Base-by-base conservation (phyloP, 2,329 filamentous ascomycete genomes). In the Phialophora expanda region DNA sequence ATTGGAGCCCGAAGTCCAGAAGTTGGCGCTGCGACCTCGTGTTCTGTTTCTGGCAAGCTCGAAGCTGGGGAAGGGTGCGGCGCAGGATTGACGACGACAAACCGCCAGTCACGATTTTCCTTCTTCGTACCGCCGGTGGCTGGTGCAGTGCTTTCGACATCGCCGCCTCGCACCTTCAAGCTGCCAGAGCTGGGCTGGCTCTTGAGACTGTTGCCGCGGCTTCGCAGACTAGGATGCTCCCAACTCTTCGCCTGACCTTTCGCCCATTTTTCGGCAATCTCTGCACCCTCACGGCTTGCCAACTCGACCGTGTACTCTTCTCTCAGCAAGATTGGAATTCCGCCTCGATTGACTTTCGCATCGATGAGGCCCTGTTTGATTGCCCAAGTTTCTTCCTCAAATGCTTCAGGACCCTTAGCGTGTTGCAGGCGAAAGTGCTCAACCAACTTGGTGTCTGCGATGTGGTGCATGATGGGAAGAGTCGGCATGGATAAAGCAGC, bases 291-390 rank as follows among this genome's bases (percentile, higher is more conserved):
- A 22, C 67, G 59, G 38, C 61, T 66, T n/a, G 67, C 67, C n/a
- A 69, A 30, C 44, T 69, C 64, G n/a, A 67, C 67, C 4, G 64
- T 67, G 55, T 69, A 67, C 53, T 69, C 66, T 28, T 69, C 66
- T 28, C 53, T 55, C 20, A 68, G 64, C 50, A 68, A 32, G 20
- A 28, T 11, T 7, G 44, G 11, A 14, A 32, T 64, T 14, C 66
- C 67, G 20, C 67, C 65, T 32, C 64, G 41, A 24, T 57, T 65
- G 26, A 69, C 41, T 34, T 67, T 69, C 7, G 64, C 61, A 38
- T 44, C 48, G 12, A 69, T 41, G n/a, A 67, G 61, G 2, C 48
- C 48, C 32, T 51, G 57, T 46, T 67, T 66, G 62, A 67, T 67
- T 22, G 12, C 22, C 4, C 57, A 53, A n/a, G 61, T 69, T 46